phyloP scores from a whole-genome alignment of 176 grass and related monocot genomes.

The Hyparrhenia diplandra region DNA sequence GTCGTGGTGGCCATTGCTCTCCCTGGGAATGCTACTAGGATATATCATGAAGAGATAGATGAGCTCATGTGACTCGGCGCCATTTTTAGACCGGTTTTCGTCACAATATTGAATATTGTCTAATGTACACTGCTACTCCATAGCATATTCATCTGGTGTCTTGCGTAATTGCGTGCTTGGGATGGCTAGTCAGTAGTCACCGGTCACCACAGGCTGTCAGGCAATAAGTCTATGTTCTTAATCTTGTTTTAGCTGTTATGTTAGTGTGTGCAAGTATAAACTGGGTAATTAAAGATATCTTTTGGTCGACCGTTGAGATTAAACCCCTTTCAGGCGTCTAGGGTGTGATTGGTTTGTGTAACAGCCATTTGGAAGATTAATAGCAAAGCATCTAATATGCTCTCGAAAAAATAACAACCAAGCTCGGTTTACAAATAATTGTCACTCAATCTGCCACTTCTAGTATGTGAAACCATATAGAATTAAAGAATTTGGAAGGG shows the following conservation, averaged over 20 bases:
- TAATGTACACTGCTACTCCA: slow-evolving; percentile 7
- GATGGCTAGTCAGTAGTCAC: slow-evolving; percentile 6
- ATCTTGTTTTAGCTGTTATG: slow-evolving; percentile 2
- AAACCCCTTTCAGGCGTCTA: not conserved
- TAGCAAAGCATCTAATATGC: no score
- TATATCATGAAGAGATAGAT: slow-evolving; percentile 57
- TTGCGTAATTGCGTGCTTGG: slow-evolving; percentile 19
- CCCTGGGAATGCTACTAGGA: slow-evolving; percentile 71
- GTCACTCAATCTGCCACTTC: no score
- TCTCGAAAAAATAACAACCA: no score
- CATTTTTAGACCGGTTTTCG: not conserved
- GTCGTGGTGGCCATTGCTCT: slow-evolving; percentile 57
- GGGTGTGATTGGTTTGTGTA: not conserved
- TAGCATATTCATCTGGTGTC: slow-evolving; percentile 10
- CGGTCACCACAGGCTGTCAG: not conserved
- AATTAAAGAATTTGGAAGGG: no score
- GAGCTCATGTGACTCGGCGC: not conserved
- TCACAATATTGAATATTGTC: not conserved
- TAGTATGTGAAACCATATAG: no score
- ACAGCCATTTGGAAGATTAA: no score
- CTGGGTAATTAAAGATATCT: not conserved
- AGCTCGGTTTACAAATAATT: no score
- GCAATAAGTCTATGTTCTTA: not conserved
- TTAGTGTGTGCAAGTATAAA: slow-evolving; percentile 11
- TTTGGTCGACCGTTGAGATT: not conserved